Base-by-base conservation (phyloP, 1,284 basidiomycete species). In the Pyrrhoderma lamaoense region DNA sequence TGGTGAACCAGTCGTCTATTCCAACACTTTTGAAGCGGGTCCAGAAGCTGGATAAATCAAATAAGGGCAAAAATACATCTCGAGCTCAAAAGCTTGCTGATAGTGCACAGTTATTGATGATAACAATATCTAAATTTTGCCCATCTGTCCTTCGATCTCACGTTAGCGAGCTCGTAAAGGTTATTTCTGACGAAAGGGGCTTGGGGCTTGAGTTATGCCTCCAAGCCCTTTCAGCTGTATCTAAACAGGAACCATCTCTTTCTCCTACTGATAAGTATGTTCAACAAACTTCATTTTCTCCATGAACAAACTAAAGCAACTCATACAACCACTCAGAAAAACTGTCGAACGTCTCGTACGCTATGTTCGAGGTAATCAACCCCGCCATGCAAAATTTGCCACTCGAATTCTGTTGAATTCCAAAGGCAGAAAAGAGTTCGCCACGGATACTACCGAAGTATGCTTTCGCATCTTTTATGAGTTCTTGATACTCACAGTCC, bases 1-100 rank as follows among this genome's bases (percentile, higher is more conserved):
- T 94, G 53, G 61, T 95, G 61, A 96, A 96, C 63, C 80, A 85
- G 44, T 91, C 92, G 0, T 88, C 87, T 1, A 77, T 99, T 18
- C 83, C 92, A 0, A 84, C 84, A 0, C 75, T 99, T 36, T 65
- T 89, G 51, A 79, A 83, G 60, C 78, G 81, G 8, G 62, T 93
- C 2, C 76, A 81, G 53, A 75, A 75, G 53, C 68, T 67, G 16
- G 63, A 69, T 22, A 18, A 55, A 52, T 14, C 14, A 45, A 57
- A 56, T 25, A 62, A 64, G 47, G 68, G 66, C 8, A 64, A 65
- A 36, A 58, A 65, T 44, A 62, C 62, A 22, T 67, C 63, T 21
- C 67, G 70, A 14, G 61, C 66, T 1, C 67, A 67, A 37, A 47
- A 67, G 8, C 60, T 66, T 0, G 75, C 73, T 1, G 68, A 67